phyloP scores from a whole-genome alignment of 2,329 filamentous ascomycete species.

The Stagonosporopsis vannaccii region DNA sequence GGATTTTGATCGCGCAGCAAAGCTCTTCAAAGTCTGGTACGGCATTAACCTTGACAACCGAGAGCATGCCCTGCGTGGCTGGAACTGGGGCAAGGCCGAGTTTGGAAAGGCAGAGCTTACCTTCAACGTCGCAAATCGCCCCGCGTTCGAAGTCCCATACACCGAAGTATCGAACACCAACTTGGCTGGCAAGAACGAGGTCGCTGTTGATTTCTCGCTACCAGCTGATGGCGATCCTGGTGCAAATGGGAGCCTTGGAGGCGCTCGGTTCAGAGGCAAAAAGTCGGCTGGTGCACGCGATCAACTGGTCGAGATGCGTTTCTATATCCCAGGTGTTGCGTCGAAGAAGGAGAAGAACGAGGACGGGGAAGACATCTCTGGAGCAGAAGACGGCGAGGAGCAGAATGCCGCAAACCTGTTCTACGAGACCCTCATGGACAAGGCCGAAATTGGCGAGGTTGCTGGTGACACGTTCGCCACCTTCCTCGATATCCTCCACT shows the following conservation, averaged over 20 bases:
- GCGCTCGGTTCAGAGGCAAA: slow-evolving; percentile 78
- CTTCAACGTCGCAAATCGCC: slow-evolving; percentile 96
- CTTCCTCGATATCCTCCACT: slow-evolving; percentile 94
- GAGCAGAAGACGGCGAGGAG: slow-evolving; percentile 72
- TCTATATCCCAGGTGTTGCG: slow-evolving; percentile 92
- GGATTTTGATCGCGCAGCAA: slow-evolving; percentile 88
- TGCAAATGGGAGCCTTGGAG: slow-evolving; percentile 75
- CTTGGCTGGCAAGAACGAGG: slow-evolving; percentile 95
- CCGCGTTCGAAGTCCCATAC: slow-evolving; percentile 96
- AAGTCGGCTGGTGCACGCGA: slow-evolving; percentile 90
- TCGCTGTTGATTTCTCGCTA: slow-evolving; percentile 90
- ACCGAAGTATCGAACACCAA: slow-evolving; percentile 98
- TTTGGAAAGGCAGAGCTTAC: slow-evolving; percentile 93
- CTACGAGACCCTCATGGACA: slow-evolving; percentile 97
- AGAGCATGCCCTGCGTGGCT: slow-evolving; percentile 93
- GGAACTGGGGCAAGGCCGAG: slow-evolving; percentile 99
- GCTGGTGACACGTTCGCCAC: slow-evolving; percentile 98
- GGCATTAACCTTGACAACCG: slow-evolving; percentile 89
- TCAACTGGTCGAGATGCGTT: slow-evolving; percentile 97
- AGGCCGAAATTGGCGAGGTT: slow-evolving; percentile 98
- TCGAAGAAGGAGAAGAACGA: slow-evolving; percentile 74
- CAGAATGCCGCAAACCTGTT: slow-evolving; percentile 97
- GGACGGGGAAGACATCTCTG: slow-evolving; percentile 68
- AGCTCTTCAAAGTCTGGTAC: slow-evolving; percentile 98
- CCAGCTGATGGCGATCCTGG: slow-evolving; percentile 75